A percentile compares a stretch with the other conserved stretches of the same genome.
Evolutionary conservation across 257 asterid genomes (phyloP).

Genomic region (Gentiana dahurica): DNA sequence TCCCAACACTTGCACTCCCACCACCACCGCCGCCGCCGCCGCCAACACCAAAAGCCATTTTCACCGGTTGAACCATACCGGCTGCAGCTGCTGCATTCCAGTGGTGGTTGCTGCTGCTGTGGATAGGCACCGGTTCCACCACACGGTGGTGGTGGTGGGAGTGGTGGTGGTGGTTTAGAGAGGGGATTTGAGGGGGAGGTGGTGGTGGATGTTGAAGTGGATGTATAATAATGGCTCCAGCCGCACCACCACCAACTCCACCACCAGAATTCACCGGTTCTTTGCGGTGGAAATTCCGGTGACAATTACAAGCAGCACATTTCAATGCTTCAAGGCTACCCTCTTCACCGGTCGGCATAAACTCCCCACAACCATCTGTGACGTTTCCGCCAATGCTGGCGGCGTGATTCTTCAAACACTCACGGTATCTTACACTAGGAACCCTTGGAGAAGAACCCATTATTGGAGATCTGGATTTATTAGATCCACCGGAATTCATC

Average conservation of each 20-base stretch:
- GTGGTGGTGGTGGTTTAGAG: slow-evolving; percentile 7
- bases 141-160: background rate
- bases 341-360: slow-evolving; percentile 84
- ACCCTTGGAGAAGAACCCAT: background rate
- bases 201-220: slow-evolving; percentile 53
- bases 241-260: background rate
- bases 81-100: slow-evolving; percentile 16
- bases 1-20: slow-evolving; percentile 38
- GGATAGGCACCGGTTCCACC: background rate
- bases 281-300: slow-evolving; percentile 83
- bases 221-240: slow-evolving; percentile 37
- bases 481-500: slow-evolving; percentile 33
- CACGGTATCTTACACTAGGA: slow-evolving; percentile 37
- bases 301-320: slow-evolving; percentile 90
- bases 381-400: slow-evolving; percentile 80
- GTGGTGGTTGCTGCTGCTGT: slow-evolving; percentile 6
- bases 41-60: slow-evolving; percentile 37
- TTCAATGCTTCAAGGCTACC: slow-evolving; percentile 79
- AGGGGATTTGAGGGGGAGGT: slow-evolving; percentile 10
- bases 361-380: slow-evolving; percentile 95
- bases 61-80: slow-evolving; percentile 50
- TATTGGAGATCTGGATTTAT: slow-evolving; percentile 18
- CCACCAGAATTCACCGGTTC: slow-evolving; percentile 10
- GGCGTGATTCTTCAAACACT: slow-evolving; percentile 90
- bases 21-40: slow-evolving; percentile 3